Percentiles rank a stretch among this genome's conserved stretches.
These are phyloP conservation scores for Candida ficus DNA, from an alignment of 805 yeast genomes.

Conservation along the genomic window DNA sequence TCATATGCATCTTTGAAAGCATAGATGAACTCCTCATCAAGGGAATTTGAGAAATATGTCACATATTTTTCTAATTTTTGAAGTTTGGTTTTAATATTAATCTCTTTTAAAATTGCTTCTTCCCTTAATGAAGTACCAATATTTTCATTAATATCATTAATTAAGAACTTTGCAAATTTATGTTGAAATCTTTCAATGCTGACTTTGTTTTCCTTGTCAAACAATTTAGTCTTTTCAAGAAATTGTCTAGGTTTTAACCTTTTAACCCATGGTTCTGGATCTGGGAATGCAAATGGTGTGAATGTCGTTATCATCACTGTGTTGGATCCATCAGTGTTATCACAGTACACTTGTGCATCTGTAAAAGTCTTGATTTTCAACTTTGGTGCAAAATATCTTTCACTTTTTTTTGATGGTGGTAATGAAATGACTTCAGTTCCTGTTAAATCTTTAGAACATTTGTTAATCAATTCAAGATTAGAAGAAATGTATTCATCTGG, in stretches of 20 bases:
- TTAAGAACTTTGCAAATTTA: neutral
- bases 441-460: neutral
- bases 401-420: too few relatives aligned
- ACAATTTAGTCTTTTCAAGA: neutral
- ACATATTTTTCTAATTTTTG: neutral
- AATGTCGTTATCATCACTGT: neutral
- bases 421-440: too few relatives aligned
- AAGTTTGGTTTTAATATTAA: neutral
- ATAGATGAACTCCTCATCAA: slow-evolving; percentile 1
- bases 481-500: neutral
- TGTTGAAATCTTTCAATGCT: neutral
- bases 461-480: neutral
- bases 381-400: too few relatives aligned
- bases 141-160: slow-evolving; percentile 4
- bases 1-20: neutral
- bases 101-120: neutral
- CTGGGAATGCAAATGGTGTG: neutral
- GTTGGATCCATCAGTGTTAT: too few relatives aligned
- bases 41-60: neutral
- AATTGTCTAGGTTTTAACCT: slow-evolving; percentile 7
- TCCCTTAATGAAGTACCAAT: neutral
- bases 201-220: neutral
- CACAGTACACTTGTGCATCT: too few relatives aligned
- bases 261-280: slow-evolving; percentile 2
- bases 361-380: too few relatives aligned